These are phyloP conservation scores for Globisporangium ultimum DNA, from an alignment of 352 stramenopile genomes.

Conservation along the genomic window DNA sequence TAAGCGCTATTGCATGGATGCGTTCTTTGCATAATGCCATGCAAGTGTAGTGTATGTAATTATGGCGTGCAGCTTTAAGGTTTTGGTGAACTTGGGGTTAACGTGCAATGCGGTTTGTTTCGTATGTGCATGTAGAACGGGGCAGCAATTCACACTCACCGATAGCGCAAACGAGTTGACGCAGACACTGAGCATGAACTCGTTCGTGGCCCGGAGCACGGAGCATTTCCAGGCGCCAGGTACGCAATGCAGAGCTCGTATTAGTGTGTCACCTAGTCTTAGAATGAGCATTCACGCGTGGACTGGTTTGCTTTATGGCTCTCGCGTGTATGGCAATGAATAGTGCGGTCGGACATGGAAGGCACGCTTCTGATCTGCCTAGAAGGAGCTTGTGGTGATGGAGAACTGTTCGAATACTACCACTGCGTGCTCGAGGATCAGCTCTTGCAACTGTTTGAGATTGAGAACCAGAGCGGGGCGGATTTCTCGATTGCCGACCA, in stretches of 20 bases:
- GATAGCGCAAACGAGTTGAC: slow-evolving; percentile 53
- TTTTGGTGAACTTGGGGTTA: too few species aligned
- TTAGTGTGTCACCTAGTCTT: not conserved
- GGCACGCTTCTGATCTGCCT: slow-evolving; percentile 27
- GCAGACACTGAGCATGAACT: slow-evolving; percentile 30
- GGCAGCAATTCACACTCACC: slow-evolving; percentile 55
- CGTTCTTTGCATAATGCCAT: too few species aligned
- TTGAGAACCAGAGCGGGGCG: slow-evolving; percentile 9
- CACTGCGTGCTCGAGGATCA: slow-evolving; percentile 30
- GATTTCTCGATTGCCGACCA: not conserved
- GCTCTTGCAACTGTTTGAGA: slow-evolving; percentile 32
- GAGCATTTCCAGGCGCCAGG: too few species aligned
- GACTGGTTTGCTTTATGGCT: too few species aligned
- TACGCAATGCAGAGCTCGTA: slow-evolving; percentile 6
- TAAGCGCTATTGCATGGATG: slow-evolving; percentile 9
- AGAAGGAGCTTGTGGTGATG: not conserved
- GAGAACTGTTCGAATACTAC: slow-evolving; percentile 30
- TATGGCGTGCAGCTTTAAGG: too few species aligned
- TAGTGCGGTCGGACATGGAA: slow-evolving; percentile 25
- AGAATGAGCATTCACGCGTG: too few species aligned
- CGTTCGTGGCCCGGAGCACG: not conserved
- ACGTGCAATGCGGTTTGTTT: not conserved
- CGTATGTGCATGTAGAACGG: slow-evolving; percentile 26
- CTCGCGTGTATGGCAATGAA: not conserved
- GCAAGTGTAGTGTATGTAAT: too few species aligned